A percentile compares a stretch with the other conserved stretches of the same genome.
Conservation (phyloP, 148 eudicot genomes). For the Chenopodium quinoa region DNA sequence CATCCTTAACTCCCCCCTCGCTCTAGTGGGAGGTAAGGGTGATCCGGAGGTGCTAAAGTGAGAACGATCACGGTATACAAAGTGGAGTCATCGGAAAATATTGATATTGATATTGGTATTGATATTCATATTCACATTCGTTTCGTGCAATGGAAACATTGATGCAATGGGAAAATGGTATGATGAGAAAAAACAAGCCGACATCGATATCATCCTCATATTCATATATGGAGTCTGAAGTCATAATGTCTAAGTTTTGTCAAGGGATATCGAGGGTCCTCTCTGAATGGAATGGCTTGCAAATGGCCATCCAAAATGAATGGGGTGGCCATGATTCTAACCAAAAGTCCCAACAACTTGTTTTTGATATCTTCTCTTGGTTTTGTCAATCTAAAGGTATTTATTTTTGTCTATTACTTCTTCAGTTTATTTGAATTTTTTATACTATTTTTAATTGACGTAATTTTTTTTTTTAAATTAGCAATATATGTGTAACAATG, state of each 20-base stretch:
- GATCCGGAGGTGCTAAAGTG: conserved; percentile 7
- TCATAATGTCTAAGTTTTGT: neutral
- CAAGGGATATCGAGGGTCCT: conserved; percentile 30
- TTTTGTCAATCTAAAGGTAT: conserved; percentile 49
- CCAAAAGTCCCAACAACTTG: conserved; percentile 45
- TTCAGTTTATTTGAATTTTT: too few species aligned
- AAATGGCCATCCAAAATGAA: conserved; percentile 48
- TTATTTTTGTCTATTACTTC: neutral
- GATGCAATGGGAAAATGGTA: neutral
- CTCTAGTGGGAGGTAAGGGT: conserved; percentile 13
- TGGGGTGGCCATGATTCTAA: conserved; percentile 72
- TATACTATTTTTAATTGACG: too few species aligned
- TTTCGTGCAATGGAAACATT: neutral
- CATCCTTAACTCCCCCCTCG: conserved; percentile 2
- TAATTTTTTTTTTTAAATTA: too few species aligned
- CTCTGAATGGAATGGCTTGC: conserved; percentile 54
- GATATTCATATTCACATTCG: neutral
- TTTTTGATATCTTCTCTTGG: conserved; percentile 43
- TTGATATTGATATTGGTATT: neutral
- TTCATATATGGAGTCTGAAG: neutral
- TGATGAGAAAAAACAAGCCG: neutral
- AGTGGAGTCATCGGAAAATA: neutral
- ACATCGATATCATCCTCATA: neutral
- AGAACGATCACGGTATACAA: neutral
- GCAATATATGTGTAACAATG: too few species aligned